These are phyloP conservation scores for Paraconiothyrium brasiliense DNA, from an alignment of 2,329 filamentous ascomycete species.

Conservation along the genomic window DNA sequence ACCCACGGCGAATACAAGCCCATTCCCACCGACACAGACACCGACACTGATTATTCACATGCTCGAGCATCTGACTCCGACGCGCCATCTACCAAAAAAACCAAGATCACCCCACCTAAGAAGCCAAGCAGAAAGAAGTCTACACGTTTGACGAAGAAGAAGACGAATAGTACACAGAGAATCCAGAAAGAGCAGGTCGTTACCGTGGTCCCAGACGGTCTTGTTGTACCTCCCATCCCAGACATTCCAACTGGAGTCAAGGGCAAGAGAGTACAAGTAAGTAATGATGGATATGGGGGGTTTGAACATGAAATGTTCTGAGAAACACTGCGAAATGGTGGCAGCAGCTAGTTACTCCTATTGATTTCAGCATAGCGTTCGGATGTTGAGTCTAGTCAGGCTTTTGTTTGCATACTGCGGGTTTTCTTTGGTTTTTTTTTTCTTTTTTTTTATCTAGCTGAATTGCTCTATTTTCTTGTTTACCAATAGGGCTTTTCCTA, in stretches of 20 bases:
- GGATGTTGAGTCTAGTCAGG: neutral
- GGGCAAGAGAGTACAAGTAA: slow-evolving; percentile 29
- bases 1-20: slow-evolving; percentile 44
- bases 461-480: neutral
- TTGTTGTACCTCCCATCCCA: slow-evolving; percentile 41
- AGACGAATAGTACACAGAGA: slow-evolving; percentile 19
- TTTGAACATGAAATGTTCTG: slow-evolving; percentile 49
- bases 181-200: slow-evolving; percentile 31
- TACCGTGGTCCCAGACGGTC: slow-evolving; percentile 41
- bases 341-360: neutral
- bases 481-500: neutral
- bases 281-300: slow-evolving; percentile 44
- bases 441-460: too few relatives aligned
- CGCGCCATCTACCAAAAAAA: slow-evolving; percentile 24
- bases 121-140: slow-evolving; percentile 25
- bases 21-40: slow-evolving; percentile 23
- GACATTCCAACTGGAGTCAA: slow-evolving; percentile 34
- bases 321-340: slow-evolving; percentile 3
- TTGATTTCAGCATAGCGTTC: neutral
- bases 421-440: too few relatives aligned
- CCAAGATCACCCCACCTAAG: slow-evolving; percentile 25
- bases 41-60: slow-evolving; percentile 31
- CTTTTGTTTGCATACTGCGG: neutral
- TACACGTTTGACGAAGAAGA: slow-evolving; percentile 27
- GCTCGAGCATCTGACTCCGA: slow-evolving; percentile 23